A percentile compares a stretch with the other conserved stretches of the same genome.
These are phyloP conservation scores for Gentiana straminea DNA, from an alignment of 257 asterid genomes.

Conservation along the genomic window DNA sequence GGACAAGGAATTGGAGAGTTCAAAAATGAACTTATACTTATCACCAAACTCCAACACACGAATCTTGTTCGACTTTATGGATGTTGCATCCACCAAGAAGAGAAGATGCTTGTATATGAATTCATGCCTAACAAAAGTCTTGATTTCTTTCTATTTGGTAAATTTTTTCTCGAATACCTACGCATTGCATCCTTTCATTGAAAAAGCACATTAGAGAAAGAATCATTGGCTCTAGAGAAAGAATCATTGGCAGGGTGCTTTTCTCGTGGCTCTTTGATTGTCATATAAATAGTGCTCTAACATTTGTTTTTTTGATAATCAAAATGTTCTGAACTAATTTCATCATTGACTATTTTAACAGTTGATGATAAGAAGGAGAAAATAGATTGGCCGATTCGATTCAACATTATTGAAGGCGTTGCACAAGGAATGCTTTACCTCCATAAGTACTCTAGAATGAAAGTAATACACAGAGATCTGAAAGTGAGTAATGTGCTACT, in stretches of 20 bases:
- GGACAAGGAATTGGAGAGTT: constrained; percentile 23
- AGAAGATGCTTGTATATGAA: neutral
- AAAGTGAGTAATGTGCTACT: constrained; percentile 49
- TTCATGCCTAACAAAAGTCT: constrained; percentile 28
- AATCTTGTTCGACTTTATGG: constrained; percentile 16
- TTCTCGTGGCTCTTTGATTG: too few relatives aligned
- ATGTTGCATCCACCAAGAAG: constrained; percentile 2
- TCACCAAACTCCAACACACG: constrained; percentile 19
- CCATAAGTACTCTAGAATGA: constrained; percentile 49
- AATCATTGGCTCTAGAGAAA: too few relatives aligned
- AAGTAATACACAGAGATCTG: constrained; percentile 50
- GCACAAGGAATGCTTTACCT: constrained; percentile 63
- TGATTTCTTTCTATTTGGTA: constrained; percentile 24
- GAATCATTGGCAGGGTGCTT: too few relatives aligned
- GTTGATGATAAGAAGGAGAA: constrained; percentile 11
- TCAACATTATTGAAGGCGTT: constrained; percentile 29
- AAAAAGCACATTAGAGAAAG: too few relatives aligned
- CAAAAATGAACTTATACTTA: constrained; percentile 16
- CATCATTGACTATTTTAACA: constrained; percentile 1
- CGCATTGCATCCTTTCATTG: neutral
- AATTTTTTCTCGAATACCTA: neutral
- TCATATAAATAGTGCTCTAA: too few relatives aligned
- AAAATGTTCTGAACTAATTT: neutral
- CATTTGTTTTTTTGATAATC: neutral
- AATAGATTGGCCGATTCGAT: constrained; percentile 24